Conservation (phyloP, 257 asterid species). For the Capsicum pubescens region DNA sequence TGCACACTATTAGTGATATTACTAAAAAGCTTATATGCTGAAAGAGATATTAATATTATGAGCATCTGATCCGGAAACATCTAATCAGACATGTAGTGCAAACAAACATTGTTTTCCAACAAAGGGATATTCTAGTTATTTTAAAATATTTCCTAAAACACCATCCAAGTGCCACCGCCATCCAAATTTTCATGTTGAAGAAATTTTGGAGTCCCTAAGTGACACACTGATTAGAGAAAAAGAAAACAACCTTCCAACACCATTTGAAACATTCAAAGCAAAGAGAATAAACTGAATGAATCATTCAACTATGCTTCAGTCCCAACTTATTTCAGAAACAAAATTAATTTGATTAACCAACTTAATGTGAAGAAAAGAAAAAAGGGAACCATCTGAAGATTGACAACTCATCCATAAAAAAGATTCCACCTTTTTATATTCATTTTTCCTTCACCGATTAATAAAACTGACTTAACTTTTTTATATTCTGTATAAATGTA, state of each 20-base stretch:
- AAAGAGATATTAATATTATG: neutral
- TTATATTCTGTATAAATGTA: neutral
- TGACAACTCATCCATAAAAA: neutral
- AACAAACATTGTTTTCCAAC: neutral
- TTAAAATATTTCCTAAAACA: neutral
- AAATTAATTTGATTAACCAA: neutral
- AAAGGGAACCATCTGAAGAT: neutral
- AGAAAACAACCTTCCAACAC: conserved; percentile 12
- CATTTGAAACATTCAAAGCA: neutral
- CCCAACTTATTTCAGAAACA: neutral
- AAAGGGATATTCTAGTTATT: neutral
- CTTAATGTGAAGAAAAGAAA: neutral
- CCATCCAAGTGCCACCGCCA: conserved; percentile 2
- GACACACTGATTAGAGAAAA: neutral
- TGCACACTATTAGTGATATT: neutral
- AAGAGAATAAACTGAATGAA: neutral
- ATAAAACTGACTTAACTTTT: neutral
- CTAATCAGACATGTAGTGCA: conserved; percentile 6
- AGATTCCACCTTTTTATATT: neutral
- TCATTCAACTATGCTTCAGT: neutral
- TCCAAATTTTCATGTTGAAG: neutral
- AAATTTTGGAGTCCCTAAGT: neutral
- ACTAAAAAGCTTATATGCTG: neutral
- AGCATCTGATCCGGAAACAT: neutral
- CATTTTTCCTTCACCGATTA: neutral